phyloP scores from a whole-genome alignment of 495 filamentous ascomycete genomes.

The Cudoniella acicularis region DNA sequence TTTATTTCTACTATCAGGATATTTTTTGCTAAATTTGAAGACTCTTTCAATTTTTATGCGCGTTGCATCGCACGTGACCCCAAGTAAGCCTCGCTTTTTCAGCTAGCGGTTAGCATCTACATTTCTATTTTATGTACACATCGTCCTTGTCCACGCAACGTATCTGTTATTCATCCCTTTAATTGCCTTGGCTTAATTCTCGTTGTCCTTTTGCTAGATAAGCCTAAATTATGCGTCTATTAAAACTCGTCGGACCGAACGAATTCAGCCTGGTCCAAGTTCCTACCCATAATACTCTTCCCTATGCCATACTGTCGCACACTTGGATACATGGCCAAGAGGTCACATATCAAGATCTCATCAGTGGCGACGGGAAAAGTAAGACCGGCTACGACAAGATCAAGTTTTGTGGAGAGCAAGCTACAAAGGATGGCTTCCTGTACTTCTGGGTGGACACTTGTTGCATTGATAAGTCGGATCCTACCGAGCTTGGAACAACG shows the following conservation, averaged over 20 bases:
- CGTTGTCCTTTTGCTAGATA: too few species aligned
- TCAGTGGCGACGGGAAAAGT: constrained; percentile 8
- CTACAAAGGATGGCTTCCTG: constrained; percentile 16
- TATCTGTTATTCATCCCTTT: too few species aligned
- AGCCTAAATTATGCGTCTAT: constrained; percentile 5
- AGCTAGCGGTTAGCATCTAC: too few species aligned
- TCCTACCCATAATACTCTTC: constrained; percentile 4
- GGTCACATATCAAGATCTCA: constrained; percentile 19
- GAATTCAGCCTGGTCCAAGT: constrained; percentile 15
- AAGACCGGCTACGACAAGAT: constrained; percentile 30
- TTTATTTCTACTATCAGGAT: too few species aligned
- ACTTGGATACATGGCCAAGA: constrained; percentile 24
- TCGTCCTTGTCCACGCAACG: too few species aligned
- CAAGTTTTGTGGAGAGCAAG: constrained; percentile 28
- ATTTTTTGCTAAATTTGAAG: too few species aligned
- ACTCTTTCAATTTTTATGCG: too few species aligned
- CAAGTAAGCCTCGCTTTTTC: too few species aligned
- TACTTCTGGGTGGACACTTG: constrained; percentile 25
- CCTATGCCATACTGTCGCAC: constrained; percentile 25
- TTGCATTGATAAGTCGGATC: constrained; percentile 17
- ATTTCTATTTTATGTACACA: too few species aligned
- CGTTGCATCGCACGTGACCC: too few species aligned
- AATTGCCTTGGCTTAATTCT: too few species aligned
- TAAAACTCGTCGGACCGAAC: background rate
- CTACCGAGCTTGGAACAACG: constrained; percentile 27